A percentile compares a stretch with the other conserved stretches of the same genome.
Evolutionary conservation across 208 protist genomes (phyloP).

Genomic region (Trypanosoma congolense): DNA sequence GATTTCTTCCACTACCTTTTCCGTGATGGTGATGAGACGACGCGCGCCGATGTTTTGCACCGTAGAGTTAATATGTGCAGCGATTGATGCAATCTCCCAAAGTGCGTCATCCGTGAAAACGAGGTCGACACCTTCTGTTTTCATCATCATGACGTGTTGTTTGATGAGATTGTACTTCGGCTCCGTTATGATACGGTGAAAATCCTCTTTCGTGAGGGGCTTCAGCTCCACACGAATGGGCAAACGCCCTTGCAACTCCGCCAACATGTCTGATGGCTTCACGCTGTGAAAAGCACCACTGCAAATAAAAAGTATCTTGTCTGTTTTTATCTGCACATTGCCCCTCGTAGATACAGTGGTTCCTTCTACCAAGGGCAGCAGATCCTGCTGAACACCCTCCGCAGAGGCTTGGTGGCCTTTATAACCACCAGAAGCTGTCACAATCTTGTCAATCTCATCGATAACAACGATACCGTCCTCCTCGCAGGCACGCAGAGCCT

Average conservation of each 20-base stretch:
- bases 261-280: constrained; percentile 93
- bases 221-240: constrained; percentile 98
- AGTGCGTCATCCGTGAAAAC: constrained; percentile 93
- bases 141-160: constrained; percentile 93
- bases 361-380: constrained; percentile 97
- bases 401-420: constrained; percentile 91
- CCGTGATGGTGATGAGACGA: constrained; percentile 96
- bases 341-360: constrained; percentile 95
- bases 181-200: constrained; percentile 97
- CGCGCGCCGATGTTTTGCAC: constrained; percentile 98
- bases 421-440: constrained; percentile 80
- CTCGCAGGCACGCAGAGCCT: constrained; percentile 93
- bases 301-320: constrained; percentile 98
- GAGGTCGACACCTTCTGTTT: constrained; percentile 94
- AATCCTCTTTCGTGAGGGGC: constrained; percentile 93
- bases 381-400: constrained; percentile 97
- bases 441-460: constrained; percentile 99
- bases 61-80: constrained; percentile 93
- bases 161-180: constrained; percentile 95
- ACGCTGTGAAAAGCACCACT: constrained; percentile 97
- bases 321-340: constrained; percentile 96
- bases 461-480: constrained; percentile 98
- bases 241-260: constrained; percentile 95
- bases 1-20: constrained; percentile 96
- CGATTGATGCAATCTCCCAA: constrained; percentile 93